These are phyloP conservation scores for Salvia hispanica DNA, from an alignment of 257 asterid genomes.

Conservation along the genomic window DNA sequence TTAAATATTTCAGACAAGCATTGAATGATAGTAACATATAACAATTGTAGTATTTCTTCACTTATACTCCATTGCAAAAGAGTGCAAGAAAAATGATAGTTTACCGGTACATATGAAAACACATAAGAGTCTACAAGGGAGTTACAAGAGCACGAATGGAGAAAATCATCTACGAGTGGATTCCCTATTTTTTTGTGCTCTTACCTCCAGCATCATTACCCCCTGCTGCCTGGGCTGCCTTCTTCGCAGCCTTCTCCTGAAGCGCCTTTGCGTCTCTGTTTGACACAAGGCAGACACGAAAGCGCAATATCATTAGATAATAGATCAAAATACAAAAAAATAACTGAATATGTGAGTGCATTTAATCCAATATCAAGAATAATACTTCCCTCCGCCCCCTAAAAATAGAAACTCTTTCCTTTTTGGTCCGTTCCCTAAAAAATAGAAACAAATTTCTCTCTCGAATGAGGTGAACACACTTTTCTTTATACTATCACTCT, in stretches of 20 bases:
- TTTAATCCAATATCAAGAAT: neutral
- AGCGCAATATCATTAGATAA: neutral
- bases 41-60: conserved; percentile 1
- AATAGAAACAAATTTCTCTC: too few species aligned
- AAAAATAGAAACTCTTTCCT: too few species aligned
- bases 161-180: conserved; percentile 22
- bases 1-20: neutral
- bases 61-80: conserved; percentile 16
- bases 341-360: neutral
- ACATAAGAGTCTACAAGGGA: neutral
- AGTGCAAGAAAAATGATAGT: neutral
- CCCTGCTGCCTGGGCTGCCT: conserved; percentile 64
- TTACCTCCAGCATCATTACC: conserved; percentile 63
- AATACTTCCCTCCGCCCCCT: neutral
- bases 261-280: conserved; percentile 86
- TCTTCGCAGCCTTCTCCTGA: conserved; percentile 82
- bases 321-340: neutral
- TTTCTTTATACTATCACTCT: too few species aligned
- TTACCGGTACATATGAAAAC: conserved; percentile 8
- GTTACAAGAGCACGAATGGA: conserved; percentile 1
- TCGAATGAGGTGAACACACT: too few species aligned
- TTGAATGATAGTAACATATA: conserved; percentile 5
- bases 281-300: neutral
- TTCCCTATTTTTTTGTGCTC: conserved; percentile 63
- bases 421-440: too few species aligned